phyloP scores from a whole-genome alignment of 129 eudicot genomes.

The Chrysanthemum seticuspe region DNA sequence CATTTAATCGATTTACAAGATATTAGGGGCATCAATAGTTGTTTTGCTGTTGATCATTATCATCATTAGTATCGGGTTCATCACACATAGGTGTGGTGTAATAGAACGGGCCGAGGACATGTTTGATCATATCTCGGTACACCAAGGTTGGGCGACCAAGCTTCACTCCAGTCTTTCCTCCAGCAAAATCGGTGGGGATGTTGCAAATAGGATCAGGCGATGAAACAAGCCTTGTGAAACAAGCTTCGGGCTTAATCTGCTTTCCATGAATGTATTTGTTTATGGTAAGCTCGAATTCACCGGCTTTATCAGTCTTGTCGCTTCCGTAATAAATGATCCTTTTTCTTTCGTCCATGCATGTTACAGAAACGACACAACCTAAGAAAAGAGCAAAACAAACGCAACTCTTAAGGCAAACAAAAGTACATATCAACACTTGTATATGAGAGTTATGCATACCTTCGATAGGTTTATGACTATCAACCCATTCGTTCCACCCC shows the following conservation, averaged over 20 bases:
- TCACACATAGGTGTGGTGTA: conserved; percentile 93
- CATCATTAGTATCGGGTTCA: conserved; percentile 49
- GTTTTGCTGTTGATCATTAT: conserved; percentile 27
- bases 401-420: neutral
- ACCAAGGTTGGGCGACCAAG: conserved; percentile 66
- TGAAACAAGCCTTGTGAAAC: conserved; percentile 73
- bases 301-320: conserved; percentile 65
- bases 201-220: conserved; percentile 82
- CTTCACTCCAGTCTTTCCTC: conserved; percentile 70
- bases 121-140: conserved; percentile 59
- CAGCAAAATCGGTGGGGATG: conserved; percentile 63
- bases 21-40: conserved; percentile 15
- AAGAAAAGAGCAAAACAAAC: conserved; percentile 16
- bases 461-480: conserved; percentile 61
- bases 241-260: conserved; percentile 48
- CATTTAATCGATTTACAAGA: neutral
- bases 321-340: conserved; percentile 66
- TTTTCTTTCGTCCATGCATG: conserved; percentile 63
- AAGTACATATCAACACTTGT: too few species aligned
- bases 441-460: conserved; percentile 32
- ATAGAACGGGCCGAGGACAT: conserved; percentile 57
- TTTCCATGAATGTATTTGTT: conserved; percentile 51
- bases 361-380: conserved; percentile 78
- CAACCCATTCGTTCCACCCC: conserved; percentile 71
- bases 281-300: conserved; percentile 53